phyloP scores from a whole-genome alignment of 2,329 filamentous ascomycete genomes.

The Torrubiellomyces zombiae region DNA sequence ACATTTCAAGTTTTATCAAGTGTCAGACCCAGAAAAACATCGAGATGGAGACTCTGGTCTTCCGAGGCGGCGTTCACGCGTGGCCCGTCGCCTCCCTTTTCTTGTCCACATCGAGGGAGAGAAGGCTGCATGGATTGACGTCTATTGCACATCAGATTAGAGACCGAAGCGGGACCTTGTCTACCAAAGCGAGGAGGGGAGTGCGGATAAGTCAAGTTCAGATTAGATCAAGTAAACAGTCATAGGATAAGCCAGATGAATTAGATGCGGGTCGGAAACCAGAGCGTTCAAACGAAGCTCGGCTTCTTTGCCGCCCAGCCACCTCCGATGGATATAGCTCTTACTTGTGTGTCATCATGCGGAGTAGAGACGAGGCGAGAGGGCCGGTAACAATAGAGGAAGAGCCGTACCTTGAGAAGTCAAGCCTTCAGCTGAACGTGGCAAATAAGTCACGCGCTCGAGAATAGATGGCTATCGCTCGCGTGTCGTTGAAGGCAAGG shows the following conservation, averaged over 20 bases:
- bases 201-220: too few species aligned
- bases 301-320: conserved; percentile 29
- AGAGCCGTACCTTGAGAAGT: too few species aligned
- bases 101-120: conserved; percentile 28
- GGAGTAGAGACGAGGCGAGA: too few species aligned
- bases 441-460: too few species aligned
- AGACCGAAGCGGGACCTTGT: conserved; percentile 16
- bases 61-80: conserved; percentile 56
- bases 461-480: too few species aligned
- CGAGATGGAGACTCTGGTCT: conserved; percentile 39
- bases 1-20: conserved; percentile 44
- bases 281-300: conserved; percentile 21
- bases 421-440: too few species aligned
- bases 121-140: conserved; percentile 35
- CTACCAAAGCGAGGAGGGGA: too few species aligned
- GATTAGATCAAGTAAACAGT: conserved; percentile 49
- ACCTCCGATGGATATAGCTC: conserved; percentile 19
- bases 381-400: too few species aligned
- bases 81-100: conserved; percentile 63
- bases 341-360: conserved; percentile 24
- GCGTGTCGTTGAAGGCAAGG: too few species aligned
- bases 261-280: conserved; percentile 22
- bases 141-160: conserved; percentile 22
- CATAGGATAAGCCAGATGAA: conserved; percentile 13
- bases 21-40: conserved; percentile 36